A percentile compares a stretch with the other conserved stretches of the same genome.
Conservation (phyloP, 2,329 filamentous ascomycete genomes). For the Botryotinia narcissicola region DNA sequence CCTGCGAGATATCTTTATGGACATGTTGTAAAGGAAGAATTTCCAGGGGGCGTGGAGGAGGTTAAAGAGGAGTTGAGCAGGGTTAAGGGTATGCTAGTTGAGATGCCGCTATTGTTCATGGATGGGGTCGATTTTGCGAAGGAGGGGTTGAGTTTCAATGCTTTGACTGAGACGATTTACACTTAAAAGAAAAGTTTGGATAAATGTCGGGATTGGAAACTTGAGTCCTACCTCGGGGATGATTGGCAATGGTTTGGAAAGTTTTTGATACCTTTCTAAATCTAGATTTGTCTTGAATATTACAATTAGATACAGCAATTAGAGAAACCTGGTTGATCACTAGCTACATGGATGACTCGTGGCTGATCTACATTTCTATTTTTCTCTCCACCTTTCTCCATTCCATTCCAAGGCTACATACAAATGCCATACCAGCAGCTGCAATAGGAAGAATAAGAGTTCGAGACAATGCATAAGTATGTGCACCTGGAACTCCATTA, state of each 20-base stretch:
- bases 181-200: conserved; percentile 43
- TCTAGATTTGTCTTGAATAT: neutral
- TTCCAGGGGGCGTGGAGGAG: conserved; percentile 69
- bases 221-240: neutral
- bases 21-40: conserved; percentile 80
- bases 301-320: neutral
- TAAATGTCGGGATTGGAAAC: neutral
- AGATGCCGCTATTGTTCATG: conserved; percentile 90
- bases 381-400: neutral
- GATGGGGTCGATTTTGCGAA: conserved; percentile 82
- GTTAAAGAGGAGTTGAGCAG: conserved; percentile 67
- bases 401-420: neutral
- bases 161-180: conserved; percentile 70
- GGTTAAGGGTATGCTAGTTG: conserved; percentile 70
- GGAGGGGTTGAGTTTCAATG: conserved; percentile 71
- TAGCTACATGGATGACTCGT: neutral
- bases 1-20: conserved; percentile 72
- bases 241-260: neutral
- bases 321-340: neutral
- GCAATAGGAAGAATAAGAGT: neutral
- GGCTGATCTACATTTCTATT: neutral
- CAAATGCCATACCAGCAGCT: neutral
- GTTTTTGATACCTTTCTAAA: neutral
- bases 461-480: neutral
- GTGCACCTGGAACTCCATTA: neutral